These are phyloP conservation scores for Macaranga tanarius DNA, from an alignment of 441 rosid species.

Conservation along the genomic window DNA sequence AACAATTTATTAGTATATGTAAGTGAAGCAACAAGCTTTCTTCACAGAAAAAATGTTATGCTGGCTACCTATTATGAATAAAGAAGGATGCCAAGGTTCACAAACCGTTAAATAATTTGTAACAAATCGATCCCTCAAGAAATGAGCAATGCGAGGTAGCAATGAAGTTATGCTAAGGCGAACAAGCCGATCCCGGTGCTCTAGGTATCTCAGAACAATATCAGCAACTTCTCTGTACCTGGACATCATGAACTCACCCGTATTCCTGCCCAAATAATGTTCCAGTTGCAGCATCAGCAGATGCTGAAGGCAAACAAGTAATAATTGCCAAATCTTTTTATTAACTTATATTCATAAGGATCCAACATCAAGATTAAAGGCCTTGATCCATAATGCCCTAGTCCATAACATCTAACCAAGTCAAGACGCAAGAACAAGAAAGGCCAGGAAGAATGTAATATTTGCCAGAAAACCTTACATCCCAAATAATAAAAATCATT, in stretches of 20 bases:
- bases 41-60: not conserved
- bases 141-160: constrained; percentile 99
- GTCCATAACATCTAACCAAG: too few relatives aligned
- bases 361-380: not conserved
- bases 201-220: constrained; percentile 91
- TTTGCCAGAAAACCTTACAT: too few relatives aligned
- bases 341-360: not conserved
- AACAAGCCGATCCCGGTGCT: constrained; percentile 95
- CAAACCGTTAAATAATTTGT: constrained; percentile 90
- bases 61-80: constrained; percentile 10
- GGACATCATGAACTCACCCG: constrained; percentile 99
- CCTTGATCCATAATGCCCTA: not conserved
- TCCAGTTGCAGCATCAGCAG: constrained; percentile 16
- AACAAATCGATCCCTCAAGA: constrained; percentile 98
- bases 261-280: constrained; percentile 68
- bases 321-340: not conserved
- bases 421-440: too few relatives aligned
- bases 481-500: too few relatives aligned
- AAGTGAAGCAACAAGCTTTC: not conserved
- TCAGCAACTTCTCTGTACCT: constrained; percentile 99
- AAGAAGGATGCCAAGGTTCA: constrained; percentile 25
- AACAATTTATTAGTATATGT: constrained; percentile 8
- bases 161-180: constrained; percentile 98
- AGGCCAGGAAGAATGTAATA: too few relatives aligned
- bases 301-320: not conserved